Percentiles rank a stretch among this genome's conserved stretches.
These are phyloP conservation scores for Dothideomycetes sp. DNA, from an alignment of 2,329 filamentous ascomycete species.

Conservation along the genomic window DNA sequence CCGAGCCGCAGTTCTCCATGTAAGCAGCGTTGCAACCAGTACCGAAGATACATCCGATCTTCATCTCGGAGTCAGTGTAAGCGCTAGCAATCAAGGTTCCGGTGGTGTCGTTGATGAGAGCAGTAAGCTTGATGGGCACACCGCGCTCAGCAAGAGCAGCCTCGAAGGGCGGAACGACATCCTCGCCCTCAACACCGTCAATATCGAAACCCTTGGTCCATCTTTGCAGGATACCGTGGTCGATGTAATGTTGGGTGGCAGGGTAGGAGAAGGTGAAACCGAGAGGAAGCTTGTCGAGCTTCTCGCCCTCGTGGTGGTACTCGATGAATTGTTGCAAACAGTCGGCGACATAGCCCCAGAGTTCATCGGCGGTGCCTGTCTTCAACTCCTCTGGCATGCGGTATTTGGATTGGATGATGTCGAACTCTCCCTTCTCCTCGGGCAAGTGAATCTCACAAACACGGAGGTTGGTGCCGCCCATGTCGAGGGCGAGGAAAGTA, in stretches of 20 bases:
- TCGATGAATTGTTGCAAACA: slow-evolving; percentile 86
- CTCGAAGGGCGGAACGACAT: slow-evolving; percentile 84
- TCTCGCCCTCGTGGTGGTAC: slow-evolving; percentile 63
- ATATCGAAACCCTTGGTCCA: slow-evolving; percentile 99
- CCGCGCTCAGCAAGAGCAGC: slow-evolving; percentile 55
- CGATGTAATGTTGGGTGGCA: slow-evolving; percentile 84
- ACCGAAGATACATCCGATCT: slow-evolving; percentile 95
- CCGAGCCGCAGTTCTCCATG: slow-evolving; percentile 84
- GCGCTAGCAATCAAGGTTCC: slow-evolving; percentile 93
- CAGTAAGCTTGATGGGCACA: slow-evolving; percentile 84
- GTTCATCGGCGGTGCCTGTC: slow-evolving; percentile 70
- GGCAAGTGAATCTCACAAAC: slow-evolving; percentile 89
- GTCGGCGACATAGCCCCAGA: slow-evolving; percentile 93
- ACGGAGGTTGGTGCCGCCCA: slow-evolving; percentile 92
- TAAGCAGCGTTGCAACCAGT: slow-evolving; percentile 98
- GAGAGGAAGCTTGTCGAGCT: slow-evolving; percentile 61
- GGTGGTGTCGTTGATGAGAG: slow-evolving; percentile 95
- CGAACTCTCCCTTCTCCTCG: slow-evolving; percentile 79
- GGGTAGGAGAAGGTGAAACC: slow-evolving; percentile 97
- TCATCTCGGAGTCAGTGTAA: slow-evolving; percentile 90
- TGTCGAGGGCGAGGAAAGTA: slow-evolving; percentile 81
- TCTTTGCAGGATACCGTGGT: slow-evolving; percentile 82
- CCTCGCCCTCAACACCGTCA: slow-evolving; percentile 77
- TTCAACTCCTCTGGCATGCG: slow-evolving; percentile 89
- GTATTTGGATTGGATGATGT: slow-evolving; percentile 94